Base-by-base conservation (phyloP, 495 filamentous ascomycete species). In the Pseudevernia furfuracea region DNA sequence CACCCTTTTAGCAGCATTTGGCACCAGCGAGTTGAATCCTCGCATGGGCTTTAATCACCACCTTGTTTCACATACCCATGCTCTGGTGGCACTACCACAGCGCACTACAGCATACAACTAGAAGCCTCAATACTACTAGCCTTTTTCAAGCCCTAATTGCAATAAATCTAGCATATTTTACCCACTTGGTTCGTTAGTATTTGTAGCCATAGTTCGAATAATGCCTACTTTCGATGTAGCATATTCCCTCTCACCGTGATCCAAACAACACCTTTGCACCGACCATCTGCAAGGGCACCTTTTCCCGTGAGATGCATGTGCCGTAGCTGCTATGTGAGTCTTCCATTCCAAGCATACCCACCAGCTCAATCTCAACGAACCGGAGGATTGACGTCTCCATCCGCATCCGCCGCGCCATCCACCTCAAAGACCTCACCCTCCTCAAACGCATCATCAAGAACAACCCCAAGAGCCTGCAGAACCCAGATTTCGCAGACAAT, bases 371-470 rank as follows among this genome's bases (percentile, higher is more conserved):
- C 30, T 41, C 67, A 5, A 71, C 30, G 23, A 32, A 34, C 12
- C 28, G 12, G 60, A 89, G 85, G 86, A 87, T 88, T 77, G 85
- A 86, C 56, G 78, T 82, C 57, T 79, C 84, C 58, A 79, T 85
- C 72, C 82, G 87, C 61, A 79, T 89, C 52, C 87, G 86, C 64
- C 83, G 86, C 60, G 89, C 89, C 32, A 91, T 95, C 71, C 80
- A 84, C 72, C 78, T 82, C 66, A 82, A 85, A 70, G 87, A 92
- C 76, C 77, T 88, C 65, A 73, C 80, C 65, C 86, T 92, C 60
- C 87, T 89, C 65, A 74, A 80, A 64, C 87, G 90, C 72, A 88
- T 94, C 72, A 78, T 92, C 61, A 79, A 80, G 62, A 86, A 85
- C 69, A 82, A 91, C 69, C 87, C 85, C 0, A 66, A 74, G 59